A percentile compares a stretch with the other conserved stretches of the same genome.
Evolutionary conservation across 1,284 basidiomycete species (phyloP).

Genomic region (Apiotrichum sp.): DNA sequence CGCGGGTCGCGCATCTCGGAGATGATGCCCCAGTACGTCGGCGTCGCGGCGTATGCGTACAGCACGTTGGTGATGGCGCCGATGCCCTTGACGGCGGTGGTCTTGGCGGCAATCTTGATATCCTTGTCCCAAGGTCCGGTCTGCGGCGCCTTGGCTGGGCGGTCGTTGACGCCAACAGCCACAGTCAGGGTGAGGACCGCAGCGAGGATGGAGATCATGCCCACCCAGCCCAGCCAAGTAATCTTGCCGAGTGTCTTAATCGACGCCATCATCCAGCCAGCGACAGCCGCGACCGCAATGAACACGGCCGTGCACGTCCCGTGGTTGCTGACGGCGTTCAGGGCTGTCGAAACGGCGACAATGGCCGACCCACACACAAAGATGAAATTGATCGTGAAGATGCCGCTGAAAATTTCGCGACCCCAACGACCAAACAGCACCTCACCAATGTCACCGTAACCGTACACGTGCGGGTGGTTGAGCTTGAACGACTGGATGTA

Average conservation of each 20-base stretch:
- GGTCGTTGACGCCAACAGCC: constrained; percentile 35
- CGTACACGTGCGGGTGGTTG: too few relatives aligned
- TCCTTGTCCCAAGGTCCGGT: constrained; percentile 25
- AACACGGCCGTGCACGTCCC: constrained; percentile 33
- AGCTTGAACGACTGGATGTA: neutral
- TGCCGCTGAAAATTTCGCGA: constrained; percentile 30
- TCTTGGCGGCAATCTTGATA: constrained; percentile 28
- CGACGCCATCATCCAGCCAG: constrained; percentile 23
- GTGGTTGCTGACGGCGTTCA: constrained; percentile 32
- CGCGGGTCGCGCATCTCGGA: constrained; percentile 41
- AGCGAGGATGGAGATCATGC: constrained; percentile 22
- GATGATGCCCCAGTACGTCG: constrained; percentile 27
- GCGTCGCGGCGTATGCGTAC: constrained; percentile 27
- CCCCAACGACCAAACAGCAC: constrained; percentile 31
- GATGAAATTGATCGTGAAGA: constrained; percentile 30
- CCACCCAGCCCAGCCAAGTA: constrained; percentile 36
- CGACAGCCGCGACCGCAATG: constrained; percentile 24
- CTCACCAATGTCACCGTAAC: constrained; percentile 4
- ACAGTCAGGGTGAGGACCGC: constrained; percentile 33
- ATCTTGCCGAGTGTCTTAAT: constrained; percentile 34
- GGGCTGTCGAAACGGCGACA: constrained; percentile 22
- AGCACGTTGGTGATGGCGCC: constrained; percentile 25
- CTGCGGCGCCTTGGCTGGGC: constrained; percentile 37
- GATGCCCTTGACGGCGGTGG: constrained; percentile 27
- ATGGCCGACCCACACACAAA: constrained; percentile 24